A percentile compares a stretch with the other conserved stretches of the same genome.
phyloP scores from a whole-genome alignment of 306 rosid genomes.

The Inga oerstediana region DNA sequence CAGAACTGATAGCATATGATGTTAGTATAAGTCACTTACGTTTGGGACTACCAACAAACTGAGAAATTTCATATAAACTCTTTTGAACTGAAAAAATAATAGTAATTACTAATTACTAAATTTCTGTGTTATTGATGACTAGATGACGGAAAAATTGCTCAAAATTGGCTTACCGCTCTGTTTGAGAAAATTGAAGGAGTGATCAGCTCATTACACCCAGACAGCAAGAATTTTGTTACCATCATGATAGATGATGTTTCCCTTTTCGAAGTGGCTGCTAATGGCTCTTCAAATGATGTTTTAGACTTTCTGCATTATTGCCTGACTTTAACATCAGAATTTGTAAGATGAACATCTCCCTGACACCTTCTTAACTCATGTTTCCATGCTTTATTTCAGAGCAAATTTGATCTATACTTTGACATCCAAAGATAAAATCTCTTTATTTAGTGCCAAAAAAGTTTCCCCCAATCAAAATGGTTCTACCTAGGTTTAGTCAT shows the following conservation, averaged over 20 bases:
- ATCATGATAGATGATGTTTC: slow-evolving; percentile 80
- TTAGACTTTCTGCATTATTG: slow-evolving; percentile 92
- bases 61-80: slow-evolving; percentile 14
- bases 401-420: background rate
- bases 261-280: slow-evolving; percentile 83
- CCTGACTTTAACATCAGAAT: slow-evolving; percentile 71
- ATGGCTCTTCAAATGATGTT: slow-evolving; percentile 72
- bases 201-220: slow-evolving; percentile 49
- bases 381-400: slow-evolving; percentile 14
- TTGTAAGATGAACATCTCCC: slow-evolving; percentile 49
- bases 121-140: slow-evolving; percentile 34
- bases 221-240: slow-evolving; percentile 52
- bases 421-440: background rate
- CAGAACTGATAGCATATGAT: slow-evolving; percentile 5
- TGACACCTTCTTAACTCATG: background rate
- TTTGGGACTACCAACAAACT: background rate
- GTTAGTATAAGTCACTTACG: background rate
- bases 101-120: background rate
- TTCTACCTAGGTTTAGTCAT: background rate
- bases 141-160: slow-evolving; percentile 53
- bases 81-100: slow-evolving; percentile 17
- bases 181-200: slow-evolving; percentile 68
- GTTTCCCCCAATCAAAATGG: background rate
- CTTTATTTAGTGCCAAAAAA: background rate
- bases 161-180: slow-evolving; percentile 58